Percentiles rank a stretch among this genome's conserved stretches.
Conservation (phyloP, 257 asterid species). For the Capsicum rhomboideum region DNA sequence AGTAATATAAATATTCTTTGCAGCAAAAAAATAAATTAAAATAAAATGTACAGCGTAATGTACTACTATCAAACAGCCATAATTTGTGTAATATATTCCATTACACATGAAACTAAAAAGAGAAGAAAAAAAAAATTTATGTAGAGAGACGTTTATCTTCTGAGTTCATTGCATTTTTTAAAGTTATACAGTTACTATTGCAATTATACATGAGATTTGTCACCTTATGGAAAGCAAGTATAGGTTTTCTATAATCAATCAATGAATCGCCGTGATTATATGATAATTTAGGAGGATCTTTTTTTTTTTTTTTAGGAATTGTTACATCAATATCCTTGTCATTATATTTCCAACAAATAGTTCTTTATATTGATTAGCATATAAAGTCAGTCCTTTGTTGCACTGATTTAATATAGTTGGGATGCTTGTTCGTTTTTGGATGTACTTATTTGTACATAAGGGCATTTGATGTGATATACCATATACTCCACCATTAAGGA, state of each 20-base stretch:
- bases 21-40: background rate
- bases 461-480: background rate
- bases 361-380: background rate
- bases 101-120: background rate
- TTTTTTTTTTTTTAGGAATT: background rate
- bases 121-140: too few relatives aligned
- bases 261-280: background rate
- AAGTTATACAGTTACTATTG: background rate
- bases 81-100: background rate
- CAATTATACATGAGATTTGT: background rate
- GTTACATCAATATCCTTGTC: background rate
- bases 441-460: background rate
- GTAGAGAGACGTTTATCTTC: background rate
- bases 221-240: background rate
- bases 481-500: background rate
- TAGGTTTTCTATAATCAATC: background rate
- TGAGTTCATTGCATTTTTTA: background rate
- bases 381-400: background rate
- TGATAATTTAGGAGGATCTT: background rate
- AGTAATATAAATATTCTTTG: background rate
- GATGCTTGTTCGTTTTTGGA: background rate
- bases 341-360: background rate
- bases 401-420: background rate
- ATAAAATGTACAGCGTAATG: background rate
- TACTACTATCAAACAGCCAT: background rate